A percentile compares a stretch with the other conserved stretches of the same genome.
These are phyloP conservation scores for Alternaria infectoria DNA, from an alignment of 2,329 filamentous ascomycete genomes.

Conservation along the genomic window DNA sequence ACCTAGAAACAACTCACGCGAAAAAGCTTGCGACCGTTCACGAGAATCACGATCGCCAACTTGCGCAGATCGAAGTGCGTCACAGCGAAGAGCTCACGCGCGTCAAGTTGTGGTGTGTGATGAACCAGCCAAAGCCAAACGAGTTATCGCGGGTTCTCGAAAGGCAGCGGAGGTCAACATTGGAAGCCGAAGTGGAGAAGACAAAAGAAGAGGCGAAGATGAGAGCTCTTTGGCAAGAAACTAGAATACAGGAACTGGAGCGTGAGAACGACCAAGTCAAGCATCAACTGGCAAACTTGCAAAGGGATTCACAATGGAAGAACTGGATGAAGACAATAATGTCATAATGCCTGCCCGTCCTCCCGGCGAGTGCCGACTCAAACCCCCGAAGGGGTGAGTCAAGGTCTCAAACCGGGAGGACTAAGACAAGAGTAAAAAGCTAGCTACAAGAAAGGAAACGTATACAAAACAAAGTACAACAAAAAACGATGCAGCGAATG, in stretches of 20 bases:
- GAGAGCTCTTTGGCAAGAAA: not conserved
- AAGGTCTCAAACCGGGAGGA: not conserved
- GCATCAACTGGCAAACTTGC: not conserved
- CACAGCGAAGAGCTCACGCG: not conserved
- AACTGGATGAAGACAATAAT: not conserved
- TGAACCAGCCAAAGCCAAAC: not conserved
- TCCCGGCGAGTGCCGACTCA: not conserved
- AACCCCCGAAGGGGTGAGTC: not conserved
- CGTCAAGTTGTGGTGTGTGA: not conserved
- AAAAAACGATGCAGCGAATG: slow-evolving; percentile 1
- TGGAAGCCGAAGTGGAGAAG: not conserved
- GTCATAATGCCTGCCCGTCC: not conserved
- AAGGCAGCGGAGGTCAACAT: not conserved
- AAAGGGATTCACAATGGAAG: not conserved
- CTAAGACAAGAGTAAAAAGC: not conserved
- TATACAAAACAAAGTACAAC: not conserved
- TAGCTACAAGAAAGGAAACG: not conserved
- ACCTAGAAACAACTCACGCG: not conserved
- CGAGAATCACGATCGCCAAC: not conserved
- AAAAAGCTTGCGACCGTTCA: not conserved
- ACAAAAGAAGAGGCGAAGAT: not conserved
- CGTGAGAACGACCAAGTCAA: not conserved
- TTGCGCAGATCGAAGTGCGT: not conserved
- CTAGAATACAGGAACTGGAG: not conserved
- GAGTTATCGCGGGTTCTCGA: not conserved